Conservation (phyloP, 164 flowering plant species). For the Aristolochia californica region DNA sequence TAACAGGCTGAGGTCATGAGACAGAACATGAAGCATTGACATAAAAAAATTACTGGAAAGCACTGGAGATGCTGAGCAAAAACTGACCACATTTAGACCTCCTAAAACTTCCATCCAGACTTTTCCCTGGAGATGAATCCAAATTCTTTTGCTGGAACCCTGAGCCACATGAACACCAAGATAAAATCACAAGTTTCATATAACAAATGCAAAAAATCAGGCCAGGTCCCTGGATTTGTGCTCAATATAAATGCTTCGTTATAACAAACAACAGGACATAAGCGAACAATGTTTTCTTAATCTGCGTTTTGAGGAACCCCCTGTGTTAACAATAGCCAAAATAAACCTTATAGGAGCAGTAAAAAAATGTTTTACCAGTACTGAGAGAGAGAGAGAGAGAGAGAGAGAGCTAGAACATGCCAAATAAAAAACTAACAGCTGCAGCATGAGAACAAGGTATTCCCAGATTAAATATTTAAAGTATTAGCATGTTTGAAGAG, state of each 20-base stretch:
- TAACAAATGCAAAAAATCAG: not conserved
- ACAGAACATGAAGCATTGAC: no score
- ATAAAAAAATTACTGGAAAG: no score
- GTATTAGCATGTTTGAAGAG: no score
- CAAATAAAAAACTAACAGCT: no score
- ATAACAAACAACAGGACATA: not conserved
- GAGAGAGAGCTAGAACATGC: no score
- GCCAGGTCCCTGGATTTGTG: not conserved
- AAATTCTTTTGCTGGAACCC: constrained; percentile 33
- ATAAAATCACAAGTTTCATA: not conserved
- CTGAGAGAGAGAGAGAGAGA: no score
- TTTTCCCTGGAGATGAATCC: constrained; percentile 34
- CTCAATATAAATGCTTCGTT: not conserved
- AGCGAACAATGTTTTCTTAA: not conserved
- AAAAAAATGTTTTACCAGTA: no score
- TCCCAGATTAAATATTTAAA: no score
- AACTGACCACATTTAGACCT: constrained; percentile 41
- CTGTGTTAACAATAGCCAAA: not conserved
- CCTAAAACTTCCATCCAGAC: constrained; percentile 59
- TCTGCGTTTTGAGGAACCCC: not conserved
- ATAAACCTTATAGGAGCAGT: not conserved
- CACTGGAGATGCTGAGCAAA: not conserved
- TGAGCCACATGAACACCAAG: constrained; percentile 7
- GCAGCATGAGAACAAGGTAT: no score
- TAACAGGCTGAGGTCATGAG: no score